Conservation (phyloP, 2,329 filamentous ascomycete species). For the Fusarium torreyae region DNA sequence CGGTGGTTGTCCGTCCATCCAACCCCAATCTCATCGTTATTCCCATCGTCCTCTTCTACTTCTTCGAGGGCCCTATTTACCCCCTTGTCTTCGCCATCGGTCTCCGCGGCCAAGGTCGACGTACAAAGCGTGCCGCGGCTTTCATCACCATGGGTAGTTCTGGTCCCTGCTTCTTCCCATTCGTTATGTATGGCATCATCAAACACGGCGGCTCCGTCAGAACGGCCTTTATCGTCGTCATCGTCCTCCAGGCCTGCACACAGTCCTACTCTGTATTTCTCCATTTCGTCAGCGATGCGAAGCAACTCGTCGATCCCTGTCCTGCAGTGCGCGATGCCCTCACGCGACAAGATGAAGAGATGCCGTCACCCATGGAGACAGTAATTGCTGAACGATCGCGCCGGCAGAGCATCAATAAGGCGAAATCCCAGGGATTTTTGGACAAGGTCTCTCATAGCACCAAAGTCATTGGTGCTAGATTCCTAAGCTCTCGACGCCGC, state of each 20-base stretch:
- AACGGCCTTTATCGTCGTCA: slow-evolving; percentile 75
- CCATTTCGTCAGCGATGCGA: slow-evolving; percentile 62
- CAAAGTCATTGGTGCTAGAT: slow-evolving; percentile 47
- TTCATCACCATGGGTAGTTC: slow-evolving; percentile 83
- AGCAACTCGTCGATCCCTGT: slow-evolving; percentile 59
- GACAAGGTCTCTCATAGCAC: slow-evolving; percentile 47
- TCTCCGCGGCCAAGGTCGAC: slow-evolving; percentile 83
- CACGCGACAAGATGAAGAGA: slow-evolving; percentile 42
- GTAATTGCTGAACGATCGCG: slow-evolving; percentile 33
- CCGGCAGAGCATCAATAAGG: slow-evolving; percentile 30
- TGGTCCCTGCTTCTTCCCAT: slow-evolving; percentile 81
- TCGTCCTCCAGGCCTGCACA: slow-evolving; percentile 65
- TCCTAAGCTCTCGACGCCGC: slow-evolving; percentile 48
- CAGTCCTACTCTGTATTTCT: slow-evolving; percentile 67
- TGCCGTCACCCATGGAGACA: slow-evolving; percentile 37
- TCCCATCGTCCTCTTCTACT: slow-evolving; percentile 80
- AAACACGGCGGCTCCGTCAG: slow-evolving; percentile 72
- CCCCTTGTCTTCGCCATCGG: slow-evolving; percentile 86
- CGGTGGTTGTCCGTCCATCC: slow-evolving; percentile 61
- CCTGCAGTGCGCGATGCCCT: slow-evolving; percentile 42
- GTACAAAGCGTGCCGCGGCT: slow-evolving; percentile 83
- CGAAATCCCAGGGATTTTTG: slow-evolving; percentile 44
- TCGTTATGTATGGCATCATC: slow-evolving; percentile 79
- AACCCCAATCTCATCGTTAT: slow-evolving; percentile 67
- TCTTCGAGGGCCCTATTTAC: slow-evolving; percentile 87